phyloP scores from a whole-genome alignment of 352 stramenopile genomes.

The Phytophthora macrochlamydospora region DNA sequence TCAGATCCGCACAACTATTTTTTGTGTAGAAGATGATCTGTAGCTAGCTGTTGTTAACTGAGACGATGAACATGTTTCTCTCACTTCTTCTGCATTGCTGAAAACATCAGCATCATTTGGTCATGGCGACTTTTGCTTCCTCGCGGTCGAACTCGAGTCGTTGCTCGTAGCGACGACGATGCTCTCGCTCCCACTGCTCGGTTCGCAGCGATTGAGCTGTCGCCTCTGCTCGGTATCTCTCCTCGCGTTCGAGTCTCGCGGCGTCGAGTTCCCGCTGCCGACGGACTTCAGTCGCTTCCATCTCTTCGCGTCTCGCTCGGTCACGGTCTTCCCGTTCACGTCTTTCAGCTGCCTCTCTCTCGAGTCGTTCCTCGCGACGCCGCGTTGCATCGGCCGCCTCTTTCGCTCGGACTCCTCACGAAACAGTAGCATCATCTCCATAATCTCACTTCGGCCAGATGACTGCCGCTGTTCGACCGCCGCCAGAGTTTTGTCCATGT shows the following conservation, averaged over 20 bases:
- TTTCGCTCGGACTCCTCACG: conserved; percentile 9
- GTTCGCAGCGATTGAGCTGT: not conserved
- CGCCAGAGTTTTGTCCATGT: not conserved
- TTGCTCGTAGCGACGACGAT: not conserved
- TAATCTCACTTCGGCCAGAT: not conserved
- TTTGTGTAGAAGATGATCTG: not conserved
- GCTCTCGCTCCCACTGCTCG: not conserved
- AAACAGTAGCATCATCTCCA: conserved; percentile 5
- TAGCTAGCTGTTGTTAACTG: not conserved
- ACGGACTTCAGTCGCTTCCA: not conserved
- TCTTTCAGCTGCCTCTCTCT: not conserved
- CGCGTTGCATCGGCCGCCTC: not conserved
- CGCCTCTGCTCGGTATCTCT: not conserved
- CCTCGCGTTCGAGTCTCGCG: not conserved
- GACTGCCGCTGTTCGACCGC: not conserved
- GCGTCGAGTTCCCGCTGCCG: conserved; percentile 3
- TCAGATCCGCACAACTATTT: not conserved
- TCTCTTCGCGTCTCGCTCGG: not conserved
- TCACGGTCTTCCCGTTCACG: not conserved
- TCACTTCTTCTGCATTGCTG: conserved; percentile 1
- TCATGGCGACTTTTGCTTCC: conserved; percentile 7
- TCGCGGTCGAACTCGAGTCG: not conserved
- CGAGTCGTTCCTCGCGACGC: not conserved
- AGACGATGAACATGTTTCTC: not conserved
- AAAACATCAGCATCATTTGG: conserved; percentile 12